phyloP scores from a whole-genome alignment of 1,139 yeast genomes.

The Geotrichum fermentans region DNA sequence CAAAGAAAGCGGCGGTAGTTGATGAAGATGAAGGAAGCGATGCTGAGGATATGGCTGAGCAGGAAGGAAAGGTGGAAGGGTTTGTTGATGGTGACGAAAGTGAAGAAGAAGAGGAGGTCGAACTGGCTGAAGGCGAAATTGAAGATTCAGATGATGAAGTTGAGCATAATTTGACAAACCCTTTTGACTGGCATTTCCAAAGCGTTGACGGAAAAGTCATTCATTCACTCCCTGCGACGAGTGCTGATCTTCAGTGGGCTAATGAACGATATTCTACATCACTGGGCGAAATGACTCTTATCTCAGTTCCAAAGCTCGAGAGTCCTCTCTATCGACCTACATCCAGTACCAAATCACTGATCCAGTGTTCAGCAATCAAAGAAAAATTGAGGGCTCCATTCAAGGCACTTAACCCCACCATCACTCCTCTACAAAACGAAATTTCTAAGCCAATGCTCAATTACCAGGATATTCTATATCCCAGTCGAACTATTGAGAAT shows the following conservation, averaged over 20 bases:
- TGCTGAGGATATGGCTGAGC: slow-evolving; percentile 10
- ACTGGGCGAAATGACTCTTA: slow-evolving; percentile 9
- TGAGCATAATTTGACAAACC: slow-evolving; percentile 39
- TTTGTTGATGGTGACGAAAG: slow-evolving; percentile 29
- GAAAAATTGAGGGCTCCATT: slow-evolving; percentile 17
- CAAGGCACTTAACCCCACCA: slow-evolving; percentile 21
- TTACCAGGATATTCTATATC: slow-evolving; percentile 67
- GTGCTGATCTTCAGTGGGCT: slow-evolving; percentile 15
- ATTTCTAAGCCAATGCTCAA: slow-evolving; percentile 60
- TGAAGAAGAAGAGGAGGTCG: slow-evolving; percentile 34
- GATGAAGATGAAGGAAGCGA: slow-evolving; percentile 17
- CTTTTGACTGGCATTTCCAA: slow-evolving; percentile 71
- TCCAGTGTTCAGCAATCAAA: slow-evolving; percentile 7
- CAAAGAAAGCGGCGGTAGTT: slow-evolving; percentile 1
- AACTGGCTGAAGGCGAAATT: slow-evolving; percentile 30
- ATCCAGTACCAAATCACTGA: slow-evolving; percentile 1
- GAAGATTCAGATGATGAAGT: slow-evolving; percentile 40
- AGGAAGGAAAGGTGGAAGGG: slow-evolving; percentile 30
- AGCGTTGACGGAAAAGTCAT: slow-evolving; percentile 14
- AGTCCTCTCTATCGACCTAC: neutral
- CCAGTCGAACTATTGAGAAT: slow-evolving; percentile 47
- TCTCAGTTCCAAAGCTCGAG: slow-evolving; percentile 5
- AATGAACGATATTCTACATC: slow-evolving; percentile 9
- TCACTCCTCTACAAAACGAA: slow-evolving; percentile 41
- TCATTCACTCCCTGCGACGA: slow-evolving; percentile 12